Evolutionary conservation across 78 protist genomes (phyloP), one percentile per base, ranked within the genome.

Genomic region (Tieghemostelium lacteum): DNA sequence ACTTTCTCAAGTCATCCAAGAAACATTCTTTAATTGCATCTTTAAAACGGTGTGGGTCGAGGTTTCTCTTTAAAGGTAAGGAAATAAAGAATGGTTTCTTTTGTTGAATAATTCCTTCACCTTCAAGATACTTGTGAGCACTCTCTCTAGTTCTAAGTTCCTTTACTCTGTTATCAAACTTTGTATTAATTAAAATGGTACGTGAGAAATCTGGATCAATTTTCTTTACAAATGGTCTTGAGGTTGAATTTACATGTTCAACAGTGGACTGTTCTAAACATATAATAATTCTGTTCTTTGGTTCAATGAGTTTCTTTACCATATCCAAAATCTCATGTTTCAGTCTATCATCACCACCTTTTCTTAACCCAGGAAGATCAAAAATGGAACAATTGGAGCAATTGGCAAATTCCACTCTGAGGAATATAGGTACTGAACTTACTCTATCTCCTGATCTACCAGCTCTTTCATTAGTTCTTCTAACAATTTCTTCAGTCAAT

Each of bases 181-280:
- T 94, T 20, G 96, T 94, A 62, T 78, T 94, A 3, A 94, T 66
- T 19, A 94, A 24, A 28, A 94, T 87, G 2, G 95, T 94, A 50
- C 96, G 60, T 3, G 78, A 26, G 50, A 92, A 76, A 26, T 91
- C 86, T 22, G 93, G 88, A 42, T 94, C 96, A 20, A 87, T 93
- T 49, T 92, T 72, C 24, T 66, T 73, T 10, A 75, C 92, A n/a
- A 94, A 39, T 19, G 96, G 96, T 36, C 96, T 22, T 0, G 76
- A 61, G 17, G 74, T 80, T 29, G 96, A 92, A 45, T 83, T 83
- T 0, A 78, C 91, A 76, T 78, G 69, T 45, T 94, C 96, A 22
- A 94, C 96, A 49, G 88, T 94, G 24, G 95, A 92, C 52, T 94
- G 96, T 26, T 94, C 95, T 5, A 94, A 39, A 63, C 95, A 94